Evolutionary conservation across 176 grass and related monocot genomes (phyloP), one percentile per base, ranked within the genome.

Genomic region (Triticum urartu): DNA sequence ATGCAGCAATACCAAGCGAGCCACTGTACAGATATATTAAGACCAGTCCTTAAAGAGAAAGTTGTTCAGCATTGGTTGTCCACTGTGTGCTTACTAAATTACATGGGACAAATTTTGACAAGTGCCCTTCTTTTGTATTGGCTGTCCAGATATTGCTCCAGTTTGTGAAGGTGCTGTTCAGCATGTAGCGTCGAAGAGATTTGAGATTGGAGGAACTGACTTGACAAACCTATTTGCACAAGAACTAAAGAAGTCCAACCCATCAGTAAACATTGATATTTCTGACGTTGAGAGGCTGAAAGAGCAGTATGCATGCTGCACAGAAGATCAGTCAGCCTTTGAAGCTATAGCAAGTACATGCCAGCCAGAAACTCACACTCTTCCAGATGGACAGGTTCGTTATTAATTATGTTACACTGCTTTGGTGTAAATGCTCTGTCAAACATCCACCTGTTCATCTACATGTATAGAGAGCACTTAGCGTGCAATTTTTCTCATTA

Each of bases 91-190:
- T 59, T 89, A 43, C 68, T 84, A 75, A 4, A 42, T 60, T 69
- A 62, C 28, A 39, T 10, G 20, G 47, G 36, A 36, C 48, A 11
- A 39, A 32, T 21, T 77, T 74, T 35, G 21, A 21, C 25, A 50
- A 64, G 10, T 21, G 33, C 38, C 9, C 4, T 75, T 36, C 35
- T 36, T 36, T 36, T 36, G 35, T 36, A 36, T 36, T 36, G 35
- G 35, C 35, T 36, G 35, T 36, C 35, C 94, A 99, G 97, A 99
- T 89, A 92, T 99, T 65, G 97, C 94, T 77, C 97, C 92, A 75
- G 94, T 99, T 89, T 93, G 71, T 87, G 97, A 99, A 91, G 97
- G 94, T 83, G 97, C 97, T 87, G 97, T 99, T 87, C 93, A 99
- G 38, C 97, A 99, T 30, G 86, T 99, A 64, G 94, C 90, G 14